Evolutionary conservation across 306 rosid genomes (phyloP), one percentile per base, ranked within the genome.

Genomic region (Oemleria cerasiformis): DNA sequence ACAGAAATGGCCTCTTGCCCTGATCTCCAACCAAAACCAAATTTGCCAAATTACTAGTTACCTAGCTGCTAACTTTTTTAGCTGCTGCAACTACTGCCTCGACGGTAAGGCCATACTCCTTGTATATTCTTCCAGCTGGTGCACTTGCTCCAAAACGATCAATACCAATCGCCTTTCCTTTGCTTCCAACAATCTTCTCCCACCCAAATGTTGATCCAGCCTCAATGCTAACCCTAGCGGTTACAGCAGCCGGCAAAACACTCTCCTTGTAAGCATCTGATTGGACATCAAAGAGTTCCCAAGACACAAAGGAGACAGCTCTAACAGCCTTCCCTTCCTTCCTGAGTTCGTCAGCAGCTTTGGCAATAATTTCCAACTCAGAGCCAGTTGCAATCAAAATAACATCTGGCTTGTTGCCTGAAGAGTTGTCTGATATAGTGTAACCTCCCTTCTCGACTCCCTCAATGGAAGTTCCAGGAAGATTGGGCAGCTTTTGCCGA

Each of bases 201-300:
- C 99, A 95, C 60, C 99, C 99, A n/a, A 95, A 95, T 25, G 99
- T 91, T 54, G 96, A 57, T 63, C 89, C 99, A 12, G 99, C 99
- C 80, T 95, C 99, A 59, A 95, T 92, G 90, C 99, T 95, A 51
- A 95, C 99, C 79, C 99, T 81, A 53, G 97, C 96, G n/a, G 96
- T 57, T 65, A 95, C 97, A 11, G 90, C 86, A 6, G 83, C 79
- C 2, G 99, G 99, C 49, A 95, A 86, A 66, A 95, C 96, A 50
- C 96, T 89, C 81, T 95, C 97, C 92, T 95, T 95, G 86, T 95
- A 95, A 20, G 77, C 86, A 66, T 88, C 90, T 14, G 99, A 89
- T 79, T 95, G 99, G 1, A 86, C 97, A 5, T 88, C 84, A 63
- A 85, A 95, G 76, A 95, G 97, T 70, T 95, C 99, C 99, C 99